Base-by-base conservation (phyloP, 306 rosid genomes). In the Hylodesmum podocarpum region DNA sequence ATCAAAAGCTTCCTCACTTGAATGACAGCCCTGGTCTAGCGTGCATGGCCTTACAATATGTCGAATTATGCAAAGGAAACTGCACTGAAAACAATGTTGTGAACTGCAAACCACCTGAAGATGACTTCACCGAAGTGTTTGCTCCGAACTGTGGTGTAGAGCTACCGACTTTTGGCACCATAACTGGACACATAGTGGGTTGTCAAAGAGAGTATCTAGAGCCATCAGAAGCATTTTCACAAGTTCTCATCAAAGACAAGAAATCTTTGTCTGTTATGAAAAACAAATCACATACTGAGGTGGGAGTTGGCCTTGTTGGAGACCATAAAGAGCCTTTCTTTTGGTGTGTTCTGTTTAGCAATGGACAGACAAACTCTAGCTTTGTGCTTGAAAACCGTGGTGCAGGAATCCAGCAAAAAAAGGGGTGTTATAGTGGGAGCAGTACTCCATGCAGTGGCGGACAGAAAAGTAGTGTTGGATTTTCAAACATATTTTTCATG, bases 101-200 rank as follows among this genome's bases (percentile, higher is more conserved):
- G 33, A 66, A 88, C 63, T 95, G 98, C 80, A 87, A 82, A 31
- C 96, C 97, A 43, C 85, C 97, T 0, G 96, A 89, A 47, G 97
- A 92, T 9, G 89, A 95, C 87, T 92, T 95, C 93, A 90, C 87
- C 0, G 92, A 95, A 83, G 86, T 95, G 6, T 95, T 95, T 39
- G 97, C 97, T 34, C 98, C 96, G 2, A 86, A 95, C 54, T 95
- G 97, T 0, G 98, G 98, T 0, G 91, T 95, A 0, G 98, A 95
- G 90, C 89, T 95, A 15, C 97, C 98, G 0, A 95, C 98, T 57
- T 81, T 95, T 1, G 93, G 84, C 79, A 89, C 83, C 79, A 84
- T 95, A 78, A 92, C 97, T 0, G 92, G 92, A 41, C 88, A 84
- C 47, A 80, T 90, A 19, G 85, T 86, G 27, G 97, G 92, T 4